Conservation (phyloP, 2,329 filamentous ascomycete species). For the Penicillium carneum region DNA sequence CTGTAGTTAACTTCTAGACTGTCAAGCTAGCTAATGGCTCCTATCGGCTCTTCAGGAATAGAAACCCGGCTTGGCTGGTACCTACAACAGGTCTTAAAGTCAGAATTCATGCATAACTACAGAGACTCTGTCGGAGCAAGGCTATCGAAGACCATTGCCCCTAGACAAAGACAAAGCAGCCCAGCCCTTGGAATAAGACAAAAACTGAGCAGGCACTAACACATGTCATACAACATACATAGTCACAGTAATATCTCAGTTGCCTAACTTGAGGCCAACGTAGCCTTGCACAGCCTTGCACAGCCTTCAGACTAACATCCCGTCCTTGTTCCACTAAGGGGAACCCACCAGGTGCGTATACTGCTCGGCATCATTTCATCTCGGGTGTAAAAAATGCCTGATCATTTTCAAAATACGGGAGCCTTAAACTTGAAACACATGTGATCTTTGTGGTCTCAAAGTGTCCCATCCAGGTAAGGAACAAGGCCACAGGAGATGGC, state of each 20-base stretch:
- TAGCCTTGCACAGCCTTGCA: neutral
- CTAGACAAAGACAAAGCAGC: constrained; percentile 1
- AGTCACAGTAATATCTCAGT: neutral
- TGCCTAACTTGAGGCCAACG: constrained; percentile 12
- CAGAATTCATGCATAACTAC: no score
- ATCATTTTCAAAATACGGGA: neutral
- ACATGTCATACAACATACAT: neutral
- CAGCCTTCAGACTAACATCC: neutral
- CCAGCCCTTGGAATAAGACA: constrained; percentile 13
- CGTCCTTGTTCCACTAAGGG: neutral
- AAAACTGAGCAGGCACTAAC: neutral
- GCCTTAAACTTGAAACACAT: neutral
- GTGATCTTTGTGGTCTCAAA: neutral
- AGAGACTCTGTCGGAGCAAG: neutral
- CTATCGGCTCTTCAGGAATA: neutral
- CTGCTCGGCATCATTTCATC: neutral
- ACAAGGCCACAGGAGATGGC: neutral
- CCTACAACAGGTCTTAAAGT: no score
- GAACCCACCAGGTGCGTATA: constrained; percentile 1
- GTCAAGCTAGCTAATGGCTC: neutral
- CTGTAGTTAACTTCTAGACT: neutral
- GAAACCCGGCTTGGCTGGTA: neutral
- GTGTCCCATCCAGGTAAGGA: neutral
- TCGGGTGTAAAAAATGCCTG: neutral
- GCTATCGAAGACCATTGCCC: neutral